These are phyloP conservation scores for Trichophyton mentagrophytes DNA, from an alignment of 2,329 filamentous ascomycete genomes.

Conservation along the genomic window DNA sequence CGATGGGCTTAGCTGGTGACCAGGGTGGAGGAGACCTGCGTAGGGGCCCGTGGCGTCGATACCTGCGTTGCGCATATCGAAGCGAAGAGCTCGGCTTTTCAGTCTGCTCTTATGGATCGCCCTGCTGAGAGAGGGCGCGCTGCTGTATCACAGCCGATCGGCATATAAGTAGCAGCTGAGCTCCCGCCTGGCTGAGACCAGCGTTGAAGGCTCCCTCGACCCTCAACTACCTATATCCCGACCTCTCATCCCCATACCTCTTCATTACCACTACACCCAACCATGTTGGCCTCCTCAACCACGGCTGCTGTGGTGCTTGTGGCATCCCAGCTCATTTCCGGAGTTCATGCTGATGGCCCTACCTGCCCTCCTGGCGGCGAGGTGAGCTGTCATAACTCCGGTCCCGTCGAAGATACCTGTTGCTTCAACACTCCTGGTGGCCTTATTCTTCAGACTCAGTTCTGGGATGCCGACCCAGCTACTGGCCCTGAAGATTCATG, in stretches of 20 bases:
- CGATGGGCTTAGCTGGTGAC: neutral
- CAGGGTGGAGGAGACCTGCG: neutral
- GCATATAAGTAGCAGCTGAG: neutral
- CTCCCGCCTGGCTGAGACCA: neutral
- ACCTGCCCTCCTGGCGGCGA: conserved; percentile 27
- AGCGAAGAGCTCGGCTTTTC: neutral
- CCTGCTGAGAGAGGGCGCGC: neutral
- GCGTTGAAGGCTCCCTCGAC: neutral
- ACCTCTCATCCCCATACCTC: neutral
- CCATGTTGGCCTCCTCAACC: neutral
- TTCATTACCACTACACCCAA: neutral
- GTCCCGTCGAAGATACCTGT: conserved; percentile 38
- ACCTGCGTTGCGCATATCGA: neutral
- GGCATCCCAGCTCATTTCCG: neutral
- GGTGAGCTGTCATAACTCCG: conserved; percentile 45
- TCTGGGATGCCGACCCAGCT: conserved; percentile 46
- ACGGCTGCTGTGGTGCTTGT: neutral
- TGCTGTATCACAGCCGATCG: neutral
- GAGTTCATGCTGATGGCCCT: conserved; percentile 11
- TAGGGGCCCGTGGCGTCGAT: neutral
- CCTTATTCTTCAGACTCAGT: conserved; percentile 45
- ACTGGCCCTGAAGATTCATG: conserved; percentile 44
- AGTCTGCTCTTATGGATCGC: neutral
- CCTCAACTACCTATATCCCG: neutral
- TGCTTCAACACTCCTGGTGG: conserved; percentile 49